Evolutionary conservation across 371 early-diverging fungal genomes (phyloP).

Genomic region (Mucor velutinosus): DNA sequence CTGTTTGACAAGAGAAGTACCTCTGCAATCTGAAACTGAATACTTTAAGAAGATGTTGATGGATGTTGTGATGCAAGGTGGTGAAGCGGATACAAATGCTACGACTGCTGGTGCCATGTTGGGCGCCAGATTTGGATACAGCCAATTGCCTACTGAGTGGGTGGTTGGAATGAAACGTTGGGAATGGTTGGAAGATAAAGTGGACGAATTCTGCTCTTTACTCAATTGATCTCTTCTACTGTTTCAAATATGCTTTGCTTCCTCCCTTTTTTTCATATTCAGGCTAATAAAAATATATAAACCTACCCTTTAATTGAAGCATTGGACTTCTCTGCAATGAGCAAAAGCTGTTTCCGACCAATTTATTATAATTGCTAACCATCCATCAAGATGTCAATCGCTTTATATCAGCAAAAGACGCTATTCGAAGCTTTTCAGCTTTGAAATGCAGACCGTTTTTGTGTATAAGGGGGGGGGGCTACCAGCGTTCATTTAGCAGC

Average conservation of each 20-base stretch:
- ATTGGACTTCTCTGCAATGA: no score
- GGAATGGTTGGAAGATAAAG: slow-evolving; percentile 53
- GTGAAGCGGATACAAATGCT: slow-evolving; percentile 70
- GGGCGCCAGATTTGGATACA: slow-evolving; percentile 60
- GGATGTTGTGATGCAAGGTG: slow-evolving; percentile 64
- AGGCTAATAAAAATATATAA: background rate
- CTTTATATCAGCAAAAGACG: no score
- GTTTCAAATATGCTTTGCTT: background rate
- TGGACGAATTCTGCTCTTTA: slow-evolving; percentile 51
- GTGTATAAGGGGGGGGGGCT: no score
- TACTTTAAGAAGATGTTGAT: slow-evolving; percentile 54
- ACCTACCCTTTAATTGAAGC: no score
- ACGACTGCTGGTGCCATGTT: slow-evolving; percentile 67
- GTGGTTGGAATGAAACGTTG: slow-evolving; percentile 53
- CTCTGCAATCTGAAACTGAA: slow-evolving; percentile 36
- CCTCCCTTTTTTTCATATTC: background rate
- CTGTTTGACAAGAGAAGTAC: slow-evolving; percentile 50
- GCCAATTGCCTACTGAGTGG: slow-evolving; percentile 57
- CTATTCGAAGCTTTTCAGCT: no score
- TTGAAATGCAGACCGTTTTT: no score
- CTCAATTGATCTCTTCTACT: slow-evolving; percentile 8
- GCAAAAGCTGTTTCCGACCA: no score
- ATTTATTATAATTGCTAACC: no score
- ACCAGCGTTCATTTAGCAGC: no score
- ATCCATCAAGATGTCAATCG: no score